These are phyloP conservation scores for Leccinum olivaceopallidum DNA, from an alignment of 768 basidiomycete species.

Conservation along the genomic window DNA sequence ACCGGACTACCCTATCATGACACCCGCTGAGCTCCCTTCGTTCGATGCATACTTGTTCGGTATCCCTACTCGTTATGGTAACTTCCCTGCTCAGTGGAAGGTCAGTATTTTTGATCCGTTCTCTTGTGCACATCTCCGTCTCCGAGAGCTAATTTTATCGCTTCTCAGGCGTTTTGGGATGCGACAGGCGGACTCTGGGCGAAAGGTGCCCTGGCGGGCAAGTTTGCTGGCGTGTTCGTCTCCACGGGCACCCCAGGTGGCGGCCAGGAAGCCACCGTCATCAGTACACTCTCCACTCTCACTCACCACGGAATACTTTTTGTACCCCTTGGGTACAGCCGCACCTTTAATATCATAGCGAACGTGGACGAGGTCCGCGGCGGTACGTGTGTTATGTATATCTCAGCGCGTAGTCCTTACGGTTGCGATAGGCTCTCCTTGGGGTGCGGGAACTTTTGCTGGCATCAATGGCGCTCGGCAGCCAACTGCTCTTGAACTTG, in stretches of 20 bases:
- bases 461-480: constrained; percentile 45
- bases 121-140: not conserved
- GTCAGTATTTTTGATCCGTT: constrained; percentile 34
- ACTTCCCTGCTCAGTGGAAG: constrained; percentile 80
- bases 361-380: constrained; percentile 54
- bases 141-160: constrained; percentile 8
- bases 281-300: constrained; percentile 55
- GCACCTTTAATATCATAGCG: constrained; percentile 42
- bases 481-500: constrained; percentile 50
- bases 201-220: constrained; percentile 62
- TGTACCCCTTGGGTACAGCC: constrained; percentile 72
- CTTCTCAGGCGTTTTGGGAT: constrained; percentile 68
- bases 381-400: constrained; percentile 40
- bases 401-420: not conserved
- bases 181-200: constrained; percentile 68
- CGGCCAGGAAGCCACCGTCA: constrained; percentile 70
- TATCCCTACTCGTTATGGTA: constrained; percentile 79
- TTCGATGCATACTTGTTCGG: constrained; percentile 80
- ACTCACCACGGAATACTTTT: constrained; percentile 72
- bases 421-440: constrained; percentile 58
- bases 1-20: constrained; percentile 68
- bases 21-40: constrained; percentile 48
- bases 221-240: constrained; percentile 74
- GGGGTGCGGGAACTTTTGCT: constrained; percentile 72
- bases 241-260: constrained; percentile 74